These are phyloP conservation scores for Lachnellula hyalina DNA, from an alignment of 2,329 filamentous ascomycete genomes.

Conservation along the genomic window DNA sequence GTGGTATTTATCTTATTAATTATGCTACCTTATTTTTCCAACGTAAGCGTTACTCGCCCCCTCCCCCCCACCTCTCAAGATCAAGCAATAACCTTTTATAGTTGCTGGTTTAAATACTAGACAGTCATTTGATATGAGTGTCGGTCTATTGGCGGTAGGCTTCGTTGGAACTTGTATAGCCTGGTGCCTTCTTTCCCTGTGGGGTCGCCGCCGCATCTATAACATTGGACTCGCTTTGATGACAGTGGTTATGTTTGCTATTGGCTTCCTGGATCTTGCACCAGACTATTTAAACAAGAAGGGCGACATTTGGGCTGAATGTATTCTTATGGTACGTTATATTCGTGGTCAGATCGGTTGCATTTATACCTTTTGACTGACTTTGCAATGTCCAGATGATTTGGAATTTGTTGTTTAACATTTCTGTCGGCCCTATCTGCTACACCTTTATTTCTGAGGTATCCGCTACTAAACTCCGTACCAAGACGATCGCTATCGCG, in stretches of 20 bases:
- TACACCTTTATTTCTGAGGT: constrained; percentile 40
- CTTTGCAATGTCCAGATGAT: constrained; percentile 30
- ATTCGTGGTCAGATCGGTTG: neutral
- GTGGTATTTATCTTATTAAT: constrained; percentile 58
- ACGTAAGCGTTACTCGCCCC: constrained; percentile 13
- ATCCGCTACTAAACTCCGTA: constrained; percentile 38
- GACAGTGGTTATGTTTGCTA: constrained; percentile 48
- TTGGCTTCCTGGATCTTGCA: constrained; percentile 31
- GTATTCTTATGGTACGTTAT: constrained; percentile 17
- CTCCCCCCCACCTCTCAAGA: too few species aligned
- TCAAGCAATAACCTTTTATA: neutral
- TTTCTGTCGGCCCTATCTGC: constrained; percentile 33
- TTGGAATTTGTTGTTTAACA: constrained; percentile 21
- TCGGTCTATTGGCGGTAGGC: constrained; percentile 59
- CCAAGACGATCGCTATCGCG: constrained; percentile 22
- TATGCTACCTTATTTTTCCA: constrained; percentile 57
- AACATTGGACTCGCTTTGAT: constrained; percentile 50
- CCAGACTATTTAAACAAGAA: constrained; percentile 27
- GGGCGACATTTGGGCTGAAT: constrained; percentile 19
- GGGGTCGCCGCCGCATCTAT: constrained; percentile 59
- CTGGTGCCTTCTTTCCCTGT: constrained; percentile 58
- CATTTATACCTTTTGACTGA: constrained; percentile 9
- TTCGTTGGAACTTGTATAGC: constrained; percentile 57
- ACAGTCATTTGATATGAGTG: constrained; percentile 54
- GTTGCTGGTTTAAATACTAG: constrained; percentile 53